Evolutionary conservation across 2,329 filamentous ascomycete genomes (phyloP).

Genomic region (Microsporum audouinii): DNA sequence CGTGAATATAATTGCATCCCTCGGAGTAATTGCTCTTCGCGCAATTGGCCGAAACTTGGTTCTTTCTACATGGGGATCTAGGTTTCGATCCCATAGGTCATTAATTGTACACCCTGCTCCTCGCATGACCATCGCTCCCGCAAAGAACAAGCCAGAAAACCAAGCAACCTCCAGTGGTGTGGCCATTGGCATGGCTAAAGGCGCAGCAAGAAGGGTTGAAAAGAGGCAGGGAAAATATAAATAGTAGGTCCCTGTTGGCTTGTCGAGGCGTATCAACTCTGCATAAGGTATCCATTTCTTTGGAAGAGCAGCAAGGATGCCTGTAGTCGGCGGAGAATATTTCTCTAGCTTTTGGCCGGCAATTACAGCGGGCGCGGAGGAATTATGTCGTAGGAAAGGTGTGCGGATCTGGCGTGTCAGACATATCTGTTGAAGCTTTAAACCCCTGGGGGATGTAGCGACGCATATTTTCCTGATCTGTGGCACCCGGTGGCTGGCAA

Average conservation of each 20-base stretch:
- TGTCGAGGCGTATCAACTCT: constrained; percentile 43
- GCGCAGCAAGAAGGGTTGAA: constrained; percentile 36
- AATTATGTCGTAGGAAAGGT: background rate
- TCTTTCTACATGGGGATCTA: constrained; percentile 43
- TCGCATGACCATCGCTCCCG: constrained; percentile 39
- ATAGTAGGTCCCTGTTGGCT: constrained; percentile 42
- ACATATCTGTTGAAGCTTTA: background rate
- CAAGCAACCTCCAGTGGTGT: constrained; percentile 28
- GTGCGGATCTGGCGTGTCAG: background rate
- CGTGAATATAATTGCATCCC: constrained; percentile 36
- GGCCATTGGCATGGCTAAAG: constrained; percentile 31
- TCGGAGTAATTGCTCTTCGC: constrained; percentile 39
- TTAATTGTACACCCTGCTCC: constrained; percentile 46
- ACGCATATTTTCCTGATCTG: background rate
- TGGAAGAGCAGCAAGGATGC: constrained; percentile 38
- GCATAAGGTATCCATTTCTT: constrained; percentile 44
- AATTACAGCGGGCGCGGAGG: background rate
- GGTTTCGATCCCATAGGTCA: constrained; percentile 44
- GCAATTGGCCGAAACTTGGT: constrained; percentile 43
- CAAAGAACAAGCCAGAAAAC: constrained; percentile 31
- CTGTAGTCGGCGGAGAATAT: constrained; percentile 37
- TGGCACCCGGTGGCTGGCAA: background rate
- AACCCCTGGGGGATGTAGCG: background rate
- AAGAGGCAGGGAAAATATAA: constrained; percentile 44
- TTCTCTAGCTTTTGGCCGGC: constrained; percentile 14